phyloP scores from a whole-genome alignment of 2,329 filamentous ascomycete species.

The Macrophomina pseudophaseolina region DNA sequence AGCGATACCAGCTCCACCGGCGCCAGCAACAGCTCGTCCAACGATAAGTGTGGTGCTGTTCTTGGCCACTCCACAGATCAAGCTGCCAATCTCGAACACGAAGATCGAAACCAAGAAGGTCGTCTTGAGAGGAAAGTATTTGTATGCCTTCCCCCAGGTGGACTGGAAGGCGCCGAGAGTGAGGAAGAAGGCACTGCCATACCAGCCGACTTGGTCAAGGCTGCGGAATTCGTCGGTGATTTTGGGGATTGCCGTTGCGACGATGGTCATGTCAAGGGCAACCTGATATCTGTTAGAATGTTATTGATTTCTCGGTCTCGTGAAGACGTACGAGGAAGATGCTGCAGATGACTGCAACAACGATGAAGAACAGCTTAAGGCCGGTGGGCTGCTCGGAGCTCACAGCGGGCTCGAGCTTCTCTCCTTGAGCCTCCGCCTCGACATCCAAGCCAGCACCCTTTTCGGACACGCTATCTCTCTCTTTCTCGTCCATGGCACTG shows the following conservation, averaged over 20 bases:
- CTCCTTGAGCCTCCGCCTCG: constrained; percentile 15
- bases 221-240: constrained; percentile 37
- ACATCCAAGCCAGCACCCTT: constrained; percentile 11
- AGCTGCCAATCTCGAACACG: constrained; percentile 62
- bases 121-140: constrained; percentile 48
- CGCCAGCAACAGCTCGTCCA: constrained; percentile 48
- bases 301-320: background rate
- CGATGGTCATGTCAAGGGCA: constrained; percentile 33
- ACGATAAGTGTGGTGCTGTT: constrained; percentile 47
- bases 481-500: constrained; percentile 20
- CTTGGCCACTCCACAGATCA: constrained; percentile 55
- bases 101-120: constrained; percentile 39
- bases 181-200: constrained; percentile 48
- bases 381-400: constrained; percentile 32
- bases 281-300: background rate
- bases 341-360: constrained; percentile 36
- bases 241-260: constrained; percentile 38
- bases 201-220: constrained; percentile 35
- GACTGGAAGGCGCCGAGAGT: constrained; percentile 52
- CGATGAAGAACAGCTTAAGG: constrained; percentile 35
- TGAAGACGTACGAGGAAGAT: constrained; percentile 34
- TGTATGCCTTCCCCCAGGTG: constrained; percentile 53
- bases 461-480: background rate
- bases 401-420: constrained; percentile 23
- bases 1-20: constrained; percentile 48